Evolutionary conservation across 352 stramenopile genomes (phyloP).

Genomic region (Pythium biforme): DNA sequence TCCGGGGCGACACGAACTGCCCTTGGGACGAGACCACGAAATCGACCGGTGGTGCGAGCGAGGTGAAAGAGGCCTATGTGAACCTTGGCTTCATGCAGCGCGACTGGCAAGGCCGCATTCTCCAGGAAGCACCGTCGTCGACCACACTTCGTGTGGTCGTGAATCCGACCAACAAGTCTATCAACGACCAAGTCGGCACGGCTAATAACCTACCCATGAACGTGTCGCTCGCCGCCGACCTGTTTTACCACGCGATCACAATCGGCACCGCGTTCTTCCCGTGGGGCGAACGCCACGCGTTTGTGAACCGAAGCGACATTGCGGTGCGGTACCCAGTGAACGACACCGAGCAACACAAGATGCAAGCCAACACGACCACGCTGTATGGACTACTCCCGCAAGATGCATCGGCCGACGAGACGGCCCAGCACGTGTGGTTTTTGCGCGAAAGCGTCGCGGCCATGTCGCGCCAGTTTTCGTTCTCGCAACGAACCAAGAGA

Average conservation of each 20-base stretch:
- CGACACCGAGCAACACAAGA: background rate
- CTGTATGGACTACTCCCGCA: background rate
- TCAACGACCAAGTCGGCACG: no score
- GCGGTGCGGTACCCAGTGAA: background rate
- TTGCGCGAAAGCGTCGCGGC: background rate
- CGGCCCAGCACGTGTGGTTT: background rate
- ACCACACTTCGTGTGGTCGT: no score
- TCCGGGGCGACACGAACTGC: background rate
- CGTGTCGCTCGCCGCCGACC: no score
- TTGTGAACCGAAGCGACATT: background rate
- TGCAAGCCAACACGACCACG: background rate
- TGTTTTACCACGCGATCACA: background rate
- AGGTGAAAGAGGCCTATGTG: no score
- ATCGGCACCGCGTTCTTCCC: background rate
- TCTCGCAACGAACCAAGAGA: background rate
- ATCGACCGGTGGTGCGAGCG: no score
- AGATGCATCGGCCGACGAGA: background rate
- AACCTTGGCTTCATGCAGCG: background rate
- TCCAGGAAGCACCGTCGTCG: no score
- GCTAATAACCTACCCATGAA: no score
- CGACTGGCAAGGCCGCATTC: background rate
- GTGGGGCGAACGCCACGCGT: background rate
- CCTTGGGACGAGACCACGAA: background rate
- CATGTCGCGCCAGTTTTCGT: conserved; percentile 7
- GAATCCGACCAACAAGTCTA: no score